phyloP scores from a whole-genome alignment of 2,329 filamentous ascomycete genomes.

The Ceratocystis lukuohia region DNA sequence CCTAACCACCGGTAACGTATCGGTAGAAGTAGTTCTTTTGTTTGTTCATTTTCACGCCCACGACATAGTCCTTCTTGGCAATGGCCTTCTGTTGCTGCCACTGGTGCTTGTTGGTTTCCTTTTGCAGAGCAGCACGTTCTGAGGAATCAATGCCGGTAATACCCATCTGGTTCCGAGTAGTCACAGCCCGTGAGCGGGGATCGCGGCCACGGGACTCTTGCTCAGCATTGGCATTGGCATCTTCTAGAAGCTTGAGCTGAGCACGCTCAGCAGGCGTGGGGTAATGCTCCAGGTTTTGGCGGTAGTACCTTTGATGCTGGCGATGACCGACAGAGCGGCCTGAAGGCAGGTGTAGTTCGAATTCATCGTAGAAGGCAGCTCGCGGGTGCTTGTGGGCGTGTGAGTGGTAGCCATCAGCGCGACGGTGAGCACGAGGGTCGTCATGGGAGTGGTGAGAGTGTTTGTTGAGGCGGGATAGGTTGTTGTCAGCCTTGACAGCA shows the following conservation, averaged over 20 bases:
- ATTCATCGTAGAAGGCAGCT: constrained; percentile 80
- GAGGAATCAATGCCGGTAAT: constrained; percentile 10
- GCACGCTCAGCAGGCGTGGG: constrained; percentile 65
- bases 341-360: constrained; percentile 82
- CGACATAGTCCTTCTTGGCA: constrained; percentile 19
- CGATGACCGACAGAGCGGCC: constrained; percentile 84
- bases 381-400: constrained; percentile 63
- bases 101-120: constrained; percentile 11
- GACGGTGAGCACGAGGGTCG: constrained; percentile 59
- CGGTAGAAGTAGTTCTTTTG: constrained; percentile 51
- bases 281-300: constrained; percentile 81
- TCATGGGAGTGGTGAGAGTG: constrained; percentile 63
- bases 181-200: constrained; percentile 8
- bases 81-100: constrained; percentile 16
- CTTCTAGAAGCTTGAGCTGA: constrained; percentile 50
- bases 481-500: constrained; percentile 61
- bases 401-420: constrained; percentile 66
- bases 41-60: constrained; percentile 27
- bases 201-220: constrained; percentile 20
- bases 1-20: constrained; percentile 33
- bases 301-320: constrained; percentile 74
- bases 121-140: constrained; percentile 12
- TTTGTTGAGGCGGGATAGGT: constrained; percentile 52
- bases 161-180: constrained; percentile 15
- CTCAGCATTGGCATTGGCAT: constrained; percentile 22